These are phyloP conservation scores for Cordyceps sp. DNA, from an alignment of 2,329 filamentous ascomycete genomes.

Conservation along the genomic window DNA sequence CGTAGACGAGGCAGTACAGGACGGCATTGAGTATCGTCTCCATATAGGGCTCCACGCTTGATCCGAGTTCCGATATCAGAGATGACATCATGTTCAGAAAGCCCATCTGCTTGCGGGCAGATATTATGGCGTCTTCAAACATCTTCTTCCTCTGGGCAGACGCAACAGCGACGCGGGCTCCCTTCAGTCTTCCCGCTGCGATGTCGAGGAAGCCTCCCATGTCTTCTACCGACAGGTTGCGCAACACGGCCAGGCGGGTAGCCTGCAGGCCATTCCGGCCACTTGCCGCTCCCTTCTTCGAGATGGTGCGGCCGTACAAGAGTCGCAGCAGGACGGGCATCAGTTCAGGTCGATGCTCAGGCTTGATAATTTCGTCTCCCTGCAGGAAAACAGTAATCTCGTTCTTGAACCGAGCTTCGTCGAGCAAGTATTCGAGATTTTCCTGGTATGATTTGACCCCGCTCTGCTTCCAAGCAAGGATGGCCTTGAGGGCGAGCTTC, in stretches of 20 bases:
- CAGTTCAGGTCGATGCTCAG: slow-evolving; percentile 53
- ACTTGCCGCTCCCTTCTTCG: slow-evolving; percentile 59
- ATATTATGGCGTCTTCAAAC: slow-evolving; percentile 42
- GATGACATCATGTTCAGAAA: slow-evolving; percentile 83
- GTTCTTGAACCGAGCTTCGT: slow-evolving; percentile 83
- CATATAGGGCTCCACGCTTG: slow-evolving; percentile 51
- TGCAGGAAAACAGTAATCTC: slow-evolving; percentile 83
- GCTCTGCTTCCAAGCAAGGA: slow-evolving; percentile 78
- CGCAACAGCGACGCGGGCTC: slow-evolving; percentile 39
- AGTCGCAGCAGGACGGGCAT: slow-evolving; percentile 79
- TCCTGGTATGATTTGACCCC: slow-evolving; percentile 66
- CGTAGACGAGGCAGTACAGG: slow-evolving; percentile 62
- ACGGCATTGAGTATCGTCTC: slow-evolving; percentile 57
- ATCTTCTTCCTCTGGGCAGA: slow-evolving; percentile 28
- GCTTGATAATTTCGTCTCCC: slow-evolving; percentile 53
- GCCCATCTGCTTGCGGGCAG: slow-evolving; percentile 69
- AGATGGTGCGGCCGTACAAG: slow-evolving; percentile 78
- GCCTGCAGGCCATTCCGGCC: slow-evolving; percentile 69
- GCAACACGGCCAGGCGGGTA: slow-evolving; percentile 64
- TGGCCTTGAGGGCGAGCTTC: slow-evolving; percentile 64
- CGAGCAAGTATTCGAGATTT: slow-evolving; percentile 69
- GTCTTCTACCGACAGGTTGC: slow-evolving; percentile 58
- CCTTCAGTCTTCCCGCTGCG: slow-evolving; percentile 53
- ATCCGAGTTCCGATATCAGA: slow-evolving; percentile 70
- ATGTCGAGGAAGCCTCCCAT: slow-evolving; percentile 73